phyloP scores from a whole-genome alignment of 176 grass and related monocot species.

The Carex cristatella region DNA sequence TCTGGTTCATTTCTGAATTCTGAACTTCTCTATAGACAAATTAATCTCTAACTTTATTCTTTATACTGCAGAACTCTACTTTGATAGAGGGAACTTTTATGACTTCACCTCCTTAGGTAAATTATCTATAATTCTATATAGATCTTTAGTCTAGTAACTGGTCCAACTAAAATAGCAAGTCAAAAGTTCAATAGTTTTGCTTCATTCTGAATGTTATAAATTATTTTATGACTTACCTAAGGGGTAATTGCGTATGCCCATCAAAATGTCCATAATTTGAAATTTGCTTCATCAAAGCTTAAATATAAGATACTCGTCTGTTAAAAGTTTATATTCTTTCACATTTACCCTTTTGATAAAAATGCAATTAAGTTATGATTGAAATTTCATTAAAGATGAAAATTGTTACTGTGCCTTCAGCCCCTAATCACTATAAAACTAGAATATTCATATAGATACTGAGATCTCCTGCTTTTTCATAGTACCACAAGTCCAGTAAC shows the following conservation, averaged over 20 bases:
- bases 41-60: conserved; percentile 8
- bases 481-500: neutral
- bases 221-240: neutral
- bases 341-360: neutral
- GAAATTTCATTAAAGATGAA: neutral
- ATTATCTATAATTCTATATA: neutral
- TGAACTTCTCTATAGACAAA: neutral
- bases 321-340: neutral
- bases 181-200: neutral
- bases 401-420: neutral
- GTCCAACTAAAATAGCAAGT: neutral
- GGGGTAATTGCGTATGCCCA: neutral
- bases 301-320: neutral
- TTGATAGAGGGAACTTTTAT: conserved; percentile 87
- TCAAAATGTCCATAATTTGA: neutral
- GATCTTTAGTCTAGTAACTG: neutral
- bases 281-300: neutral
- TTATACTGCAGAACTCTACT: conserved; percentile 61
- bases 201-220: neutral
- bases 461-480: neutral
- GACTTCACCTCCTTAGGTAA: conserved; percentile 92
- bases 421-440: neutral
- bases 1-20: neutral
- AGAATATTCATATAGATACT: neutral
- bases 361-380: neutral